Evolutionary conservation across 169 alveolate genomes (phyloP).

Genomic region (Eimeria nieschulzi): DNA sequence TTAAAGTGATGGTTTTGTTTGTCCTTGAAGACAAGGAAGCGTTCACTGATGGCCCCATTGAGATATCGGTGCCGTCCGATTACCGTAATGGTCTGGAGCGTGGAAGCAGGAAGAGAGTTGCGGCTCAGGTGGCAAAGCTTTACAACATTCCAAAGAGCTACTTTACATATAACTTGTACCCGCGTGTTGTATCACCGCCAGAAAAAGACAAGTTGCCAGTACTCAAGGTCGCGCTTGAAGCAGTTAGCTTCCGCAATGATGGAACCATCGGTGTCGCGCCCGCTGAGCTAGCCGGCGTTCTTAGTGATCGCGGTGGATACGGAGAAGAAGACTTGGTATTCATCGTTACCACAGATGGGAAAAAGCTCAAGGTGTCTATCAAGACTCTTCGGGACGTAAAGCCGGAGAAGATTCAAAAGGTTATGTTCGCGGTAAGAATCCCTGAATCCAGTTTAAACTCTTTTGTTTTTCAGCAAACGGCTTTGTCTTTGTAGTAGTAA

Average conservation of each 20-base stretch:
- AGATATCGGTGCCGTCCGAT: conserved; percentile 9
- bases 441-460: not conserved
- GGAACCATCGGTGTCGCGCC: conserved; percentile 50
- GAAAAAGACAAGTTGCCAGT: conserved; percentile 23
- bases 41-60: conserved; percentile 22
- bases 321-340: conserved; percentile 31
- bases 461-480: not conserved
- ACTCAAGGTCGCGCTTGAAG: conserved; percentile 52
- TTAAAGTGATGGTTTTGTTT: conserved; percentile 41
- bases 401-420: conserved; percentile 25
- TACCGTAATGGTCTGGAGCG: conserved; percentile 3
- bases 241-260: conserved; percentile 32
- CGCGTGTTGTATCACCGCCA: conserved; percentile 36
- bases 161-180: conserved; percentile 36
- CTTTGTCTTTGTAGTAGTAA: no score
- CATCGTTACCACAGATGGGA: conserved; percentile 26
- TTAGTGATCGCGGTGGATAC: conserved; percentile 31
- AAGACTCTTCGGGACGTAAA: conserved; percentile 43
- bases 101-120: conserved; percentile 46
- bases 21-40: conserved; percentile 51
- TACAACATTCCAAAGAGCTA: conserved; percentile 1
- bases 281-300: conserved; percentile 44
- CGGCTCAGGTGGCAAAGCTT: conserved; percentile 2
- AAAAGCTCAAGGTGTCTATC: conserved; percentile 28
- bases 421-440: conserved; percentile 44